Conservation (phyloP, 345 rosid species). For the Gossypium arboreum region DNA sequence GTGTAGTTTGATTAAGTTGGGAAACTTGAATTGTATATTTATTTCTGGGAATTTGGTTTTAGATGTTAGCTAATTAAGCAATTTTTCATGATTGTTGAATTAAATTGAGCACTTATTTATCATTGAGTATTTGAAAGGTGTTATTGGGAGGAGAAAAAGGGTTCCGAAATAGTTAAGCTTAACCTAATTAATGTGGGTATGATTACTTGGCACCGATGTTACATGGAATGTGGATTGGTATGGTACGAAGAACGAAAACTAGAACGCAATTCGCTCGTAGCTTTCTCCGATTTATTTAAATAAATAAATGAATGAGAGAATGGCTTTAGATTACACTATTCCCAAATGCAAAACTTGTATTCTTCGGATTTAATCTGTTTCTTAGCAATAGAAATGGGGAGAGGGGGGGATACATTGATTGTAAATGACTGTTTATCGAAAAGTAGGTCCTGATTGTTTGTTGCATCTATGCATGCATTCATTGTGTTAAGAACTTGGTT, state of each 20-base stretch:
- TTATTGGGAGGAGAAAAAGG: not conserved
- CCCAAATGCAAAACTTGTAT: not conserved
- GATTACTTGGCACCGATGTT: no score
- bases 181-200: not conserved
- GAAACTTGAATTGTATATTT: constrained; percentile 11
- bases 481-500: not conserved
- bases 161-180: not conserved
- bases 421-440: not conserved
- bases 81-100: not conserved
- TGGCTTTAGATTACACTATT: not conserved
- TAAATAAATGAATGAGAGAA: not conserved
- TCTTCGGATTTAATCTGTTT: constrained; percentile 1
- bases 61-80: not conserved
- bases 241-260: no score
- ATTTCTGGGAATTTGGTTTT: not conserved
- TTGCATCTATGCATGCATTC: not conserved
- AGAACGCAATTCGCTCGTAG: no score
- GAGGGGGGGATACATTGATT: not conserved
- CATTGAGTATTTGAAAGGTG: not conserved
- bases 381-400: not conserved
- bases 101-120: not conserved
- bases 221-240: no score
- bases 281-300: no score
- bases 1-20: constrained; percentile 4
- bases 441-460: not conserved